Evolutionary conservation across 495 filamentous ascomycete species (phyloP).

Genomic region (Aspergillus affinis): DNA sequence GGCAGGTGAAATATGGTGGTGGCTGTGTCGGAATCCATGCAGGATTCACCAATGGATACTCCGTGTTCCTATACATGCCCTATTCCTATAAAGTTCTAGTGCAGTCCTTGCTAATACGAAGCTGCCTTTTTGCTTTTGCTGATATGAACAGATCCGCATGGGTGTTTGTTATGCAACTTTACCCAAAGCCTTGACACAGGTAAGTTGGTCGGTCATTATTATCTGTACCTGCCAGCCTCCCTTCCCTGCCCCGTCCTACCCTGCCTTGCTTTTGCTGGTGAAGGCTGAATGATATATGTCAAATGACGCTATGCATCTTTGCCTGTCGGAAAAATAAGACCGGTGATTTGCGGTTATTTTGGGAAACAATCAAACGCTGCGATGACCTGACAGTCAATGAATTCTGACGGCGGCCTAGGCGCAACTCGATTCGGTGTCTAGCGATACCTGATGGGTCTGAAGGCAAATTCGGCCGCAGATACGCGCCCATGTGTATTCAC

Average conservation of each 20-base stretch:
- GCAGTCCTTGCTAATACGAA: not conserved
- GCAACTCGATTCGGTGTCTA: not conserved
- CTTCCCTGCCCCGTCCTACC: too few species aligned
- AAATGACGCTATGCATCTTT: not conserved
- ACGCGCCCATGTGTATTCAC: not conserved
- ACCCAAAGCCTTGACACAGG: constrained; percentile 2
- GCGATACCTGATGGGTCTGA: not conserved
- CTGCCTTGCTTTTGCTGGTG: not conserved
- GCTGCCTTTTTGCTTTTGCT: not conserved
- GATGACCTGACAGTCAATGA: too few species aligned
- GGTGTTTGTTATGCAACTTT: constrained; percentile 2
- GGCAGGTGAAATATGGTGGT: not conserved
- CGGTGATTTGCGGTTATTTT: not conserved
- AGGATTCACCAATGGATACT: too few species aligned
- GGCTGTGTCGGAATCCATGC: not conserved
- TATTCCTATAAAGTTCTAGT: not conserved
- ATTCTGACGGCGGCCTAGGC: not conserved
- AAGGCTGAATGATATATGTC: not conserved
- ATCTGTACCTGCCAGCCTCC: not conserved
- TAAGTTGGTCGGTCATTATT: not conserved
- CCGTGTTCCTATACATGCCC: not conserved
- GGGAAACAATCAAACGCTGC: not conserved
- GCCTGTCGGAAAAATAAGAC: not conserved
- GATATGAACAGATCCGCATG: constrained; percentile 1
- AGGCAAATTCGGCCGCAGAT: not conserved